Conservation (phyloP, 345 rosid species). For the Hevea brasiliensis region DNA sequence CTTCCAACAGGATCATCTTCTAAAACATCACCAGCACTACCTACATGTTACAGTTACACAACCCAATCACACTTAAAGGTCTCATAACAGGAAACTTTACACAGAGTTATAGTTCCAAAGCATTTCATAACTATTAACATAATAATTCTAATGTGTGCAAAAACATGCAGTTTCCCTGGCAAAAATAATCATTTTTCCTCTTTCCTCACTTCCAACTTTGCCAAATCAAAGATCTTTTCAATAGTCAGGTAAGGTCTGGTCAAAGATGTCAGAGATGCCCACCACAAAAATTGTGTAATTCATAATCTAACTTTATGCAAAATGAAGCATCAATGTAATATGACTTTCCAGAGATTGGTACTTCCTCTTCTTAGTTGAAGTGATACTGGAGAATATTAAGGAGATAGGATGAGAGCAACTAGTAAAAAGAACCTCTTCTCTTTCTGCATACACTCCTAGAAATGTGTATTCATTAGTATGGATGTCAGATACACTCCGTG, state of each 20-base stretch:
- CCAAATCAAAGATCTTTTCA: conserved; percentile 6
- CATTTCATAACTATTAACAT: not conserved
- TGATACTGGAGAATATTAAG: not conserved
- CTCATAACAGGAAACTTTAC: not conserved
- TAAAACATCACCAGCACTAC: conserved; percentile 41
- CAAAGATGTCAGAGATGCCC: not conserved
- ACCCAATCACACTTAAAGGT: not conserved
- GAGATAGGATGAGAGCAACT: not conserved
- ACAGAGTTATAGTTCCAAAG: not conserved
- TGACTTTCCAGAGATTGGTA: not conserved
- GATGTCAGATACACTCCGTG: not conserved
- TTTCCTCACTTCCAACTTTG: not conserved
- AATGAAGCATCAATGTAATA: not conserved
- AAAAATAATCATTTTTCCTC: not conserved
- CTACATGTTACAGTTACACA: conserved; percentile 15
- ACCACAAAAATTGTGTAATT: not conserved
- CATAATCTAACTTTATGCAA: not conserved
- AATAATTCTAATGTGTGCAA: not conserved
- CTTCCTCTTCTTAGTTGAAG: conserved; percentile 4
- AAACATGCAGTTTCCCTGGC: not conserved
- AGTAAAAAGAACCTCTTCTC: not conserved
- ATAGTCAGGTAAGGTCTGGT: not conserved
- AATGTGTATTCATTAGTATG: not conserved
- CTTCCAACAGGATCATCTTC: conserved; percentile 36
- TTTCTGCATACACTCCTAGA: not conserved